A percentile compares a stretch with the other conserved stretches of the same genome.
Conservation (phyloP, 495 filamentous ascomycete genomes). For the Aspergillus leporis region DNA sequence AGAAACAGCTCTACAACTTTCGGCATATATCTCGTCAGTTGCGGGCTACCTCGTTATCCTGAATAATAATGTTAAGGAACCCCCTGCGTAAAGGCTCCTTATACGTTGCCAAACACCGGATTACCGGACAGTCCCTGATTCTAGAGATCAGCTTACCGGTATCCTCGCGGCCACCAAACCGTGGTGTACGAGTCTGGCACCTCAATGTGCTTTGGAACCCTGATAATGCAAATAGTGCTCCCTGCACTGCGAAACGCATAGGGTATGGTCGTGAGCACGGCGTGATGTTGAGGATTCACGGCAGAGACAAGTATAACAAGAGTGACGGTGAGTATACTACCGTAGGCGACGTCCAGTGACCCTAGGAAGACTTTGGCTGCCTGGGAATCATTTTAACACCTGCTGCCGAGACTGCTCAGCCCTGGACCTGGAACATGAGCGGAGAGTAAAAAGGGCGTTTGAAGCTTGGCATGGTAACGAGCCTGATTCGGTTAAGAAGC, state of each 20-base stretch:
- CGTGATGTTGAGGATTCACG: slow-evolving; percentile 80
- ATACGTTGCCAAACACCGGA: slow-evolving; percentile 69
- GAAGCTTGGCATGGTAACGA: slow-evolving; percentile 54
- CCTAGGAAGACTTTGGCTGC: slow-evolving; percentile 68
- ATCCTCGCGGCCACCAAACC: slow-evolving; percentile 64
- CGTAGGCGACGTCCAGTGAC: slow-evolving; percentile 73
- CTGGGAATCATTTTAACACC: slow-evolving; percentile 68
- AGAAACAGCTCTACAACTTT: no score
- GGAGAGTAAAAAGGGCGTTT: slow-evolving; percentile 75
- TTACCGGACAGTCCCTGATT: slow-evolving; percentile 70
- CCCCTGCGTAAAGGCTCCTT: slow-evolving; percentile 76
- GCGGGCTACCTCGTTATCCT: slow-evolving; percentile 50
- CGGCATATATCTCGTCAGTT: no score
- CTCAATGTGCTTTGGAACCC: slow-evolving; percentile 76
- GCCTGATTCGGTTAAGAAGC: slow-evolving; percentile 71
- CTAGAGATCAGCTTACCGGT: slow-evolving; percentile 67
- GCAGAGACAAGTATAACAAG: slow-evolving; percentile 78
- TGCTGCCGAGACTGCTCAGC: slow-evolving; percentile 66
- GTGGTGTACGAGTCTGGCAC: slow-evolving; percentile 59
- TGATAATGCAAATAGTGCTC: slow-evolving; percentile 76
- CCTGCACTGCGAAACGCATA: slow-evolving; percentile 84
- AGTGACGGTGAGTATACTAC: slow-evolving; percentile 76
- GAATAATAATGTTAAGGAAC: slow-evolving; percentile 64
- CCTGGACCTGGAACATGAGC: slow-evolving; percentile 78
- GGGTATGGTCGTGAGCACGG: slow-evolving; percentile 79